Conservation (phyloP, 371 early-diverging fungal genomes). For the Batrachochytrium dendrobatidis region DNA sequence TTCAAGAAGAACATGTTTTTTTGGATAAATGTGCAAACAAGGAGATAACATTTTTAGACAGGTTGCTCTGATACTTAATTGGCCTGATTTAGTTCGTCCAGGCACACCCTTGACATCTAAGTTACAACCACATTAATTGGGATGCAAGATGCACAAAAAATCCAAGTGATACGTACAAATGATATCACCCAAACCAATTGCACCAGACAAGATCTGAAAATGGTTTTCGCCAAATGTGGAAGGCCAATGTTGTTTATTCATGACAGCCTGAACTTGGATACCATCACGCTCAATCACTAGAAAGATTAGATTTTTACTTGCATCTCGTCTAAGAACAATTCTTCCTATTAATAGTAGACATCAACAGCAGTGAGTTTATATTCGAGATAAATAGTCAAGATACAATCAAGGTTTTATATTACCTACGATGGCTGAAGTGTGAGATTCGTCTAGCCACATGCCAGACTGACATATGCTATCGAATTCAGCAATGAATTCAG, state of each 20-base stretch:
- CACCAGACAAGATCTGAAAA: slow-evolving; percentile 40
- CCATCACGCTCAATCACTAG: slow-evolving; percentile 62
- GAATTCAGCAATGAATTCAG: background rate
- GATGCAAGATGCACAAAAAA: background rate
- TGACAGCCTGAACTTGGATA: slow-evolving; percentile 58
- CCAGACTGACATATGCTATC: too few species aligned
- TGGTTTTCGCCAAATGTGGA: slow-evolving; percentile 19
- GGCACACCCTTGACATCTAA: slow-evolving; percentile 4
- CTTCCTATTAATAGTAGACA: slow-evolving; percentile 14
- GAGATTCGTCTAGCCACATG: too few species aligned
- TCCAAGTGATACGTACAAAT: slow-evolving; percentile 34
- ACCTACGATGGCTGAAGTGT: too few species aligned
- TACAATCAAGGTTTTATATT: too few species aligned
- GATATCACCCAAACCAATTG: slow-evolving; percentile 58
- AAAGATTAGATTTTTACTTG: slow-evolving; percentile 67
- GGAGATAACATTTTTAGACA: slow-evolving; percentile 72
- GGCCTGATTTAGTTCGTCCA: slow-evolving; percentile 50
- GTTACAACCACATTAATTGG: background rate
- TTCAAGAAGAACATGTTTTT: slow-evolving; percentile 5
- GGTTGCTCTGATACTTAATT: slow-evolving; percentile 67
- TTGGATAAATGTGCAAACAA: slow-evolving; percentile 79
- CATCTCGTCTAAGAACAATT: slow-evolving; percentile 19
- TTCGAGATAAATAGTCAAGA: too few species aligned
- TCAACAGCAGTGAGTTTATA: too few species aligned
- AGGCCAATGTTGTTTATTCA: slow-evolving; percentile 41